Evolutionary conservation across 352 stramenopile genomes (phyloP), one percentile per base, ranked within the genome.

Genomic region (Elongisporangium senticosum): DNA sequence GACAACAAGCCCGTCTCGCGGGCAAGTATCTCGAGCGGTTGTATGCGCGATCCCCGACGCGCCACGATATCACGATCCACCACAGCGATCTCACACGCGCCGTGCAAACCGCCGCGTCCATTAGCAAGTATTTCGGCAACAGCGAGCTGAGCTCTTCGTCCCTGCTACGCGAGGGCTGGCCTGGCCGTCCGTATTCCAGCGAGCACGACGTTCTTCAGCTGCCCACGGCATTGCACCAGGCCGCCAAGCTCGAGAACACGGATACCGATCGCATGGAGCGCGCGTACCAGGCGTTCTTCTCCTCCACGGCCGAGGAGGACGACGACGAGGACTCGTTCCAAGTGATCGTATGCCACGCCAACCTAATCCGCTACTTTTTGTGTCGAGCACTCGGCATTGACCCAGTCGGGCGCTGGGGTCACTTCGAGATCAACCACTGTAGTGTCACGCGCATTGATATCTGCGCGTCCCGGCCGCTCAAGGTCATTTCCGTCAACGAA

Each of bases 361-460:
- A 94, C 61, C 48, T 94, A 28, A 94, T 94, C 57, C 73, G 84
- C 51, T 94, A 83, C 59, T 89, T 94, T 48, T 62, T 94, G 24
- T 94, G 84, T 57, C 80, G 79, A 52, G 80, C 82, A 8, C 67
- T 94, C 51, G 75, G 79, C 13, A 73, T 92, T 15, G 67, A 74
- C 20, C 67, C 84, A 14, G 55, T 65, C 11, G 80, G 75, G 14
- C 77, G 76, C 8, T 94, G 84, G 84, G 82, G 82, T 26, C 79
- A 90, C 59, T 88, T 94, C 51, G 84, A 92, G 66, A 91, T 94
- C 65, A 92, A 94, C 55, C 82, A 94, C 59, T 94, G 84, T 61
- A 67, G 82, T 60, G 71, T 94, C 64, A 90, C 84, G 22, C 80
- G 82, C 24, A 83, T 94, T 50, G 83, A 92, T 47, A 65, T 92